These are phyloP conservation scores for Trichomonascaceae sp. DNA, from an alignment of 1,139 yeast genomes.

Conservation along the genomic window DNA sequence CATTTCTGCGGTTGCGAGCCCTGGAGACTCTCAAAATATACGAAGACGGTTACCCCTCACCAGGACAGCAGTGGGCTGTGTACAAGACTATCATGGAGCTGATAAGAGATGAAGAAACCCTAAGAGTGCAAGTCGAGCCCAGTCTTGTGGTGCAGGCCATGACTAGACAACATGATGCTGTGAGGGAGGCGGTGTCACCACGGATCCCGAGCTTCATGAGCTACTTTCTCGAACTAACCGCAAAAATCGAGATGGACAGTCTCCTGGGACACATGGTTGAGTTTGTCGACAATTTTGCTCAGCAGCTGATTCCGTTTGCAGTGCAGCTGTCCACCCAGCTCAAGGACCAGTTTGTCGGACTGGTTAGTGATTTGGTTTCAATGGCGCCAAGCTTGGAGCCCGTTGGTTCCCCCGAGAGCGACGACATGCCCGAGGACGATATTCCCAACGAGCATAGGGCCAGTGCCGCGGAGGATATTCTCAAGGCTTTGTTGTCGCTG, in stretches of 20 bases:
- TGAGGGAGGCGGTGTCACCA: slow-evolving; percentile 51
- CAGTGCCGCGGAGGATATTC: slow-evolving; percentile 75
- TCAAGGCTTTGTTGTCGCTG: slow-evolving; percentile 83
- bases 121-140: slow-evolving; percentile 76
- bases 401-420: no score
- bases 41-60: no score
- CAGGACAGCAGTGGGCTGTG: slow-evolving; percentile 42
- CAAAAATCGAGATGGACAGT: slow-evolving; percentile 77
- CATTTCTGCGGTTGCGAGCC: slow-evolving; percentile 75
- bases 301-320: slow-evolving; percentile 88
- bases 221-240: slow-evolving; percentile 57
- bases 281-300: slow-evolving; percentile 78
- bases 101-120: slow-evolving; percentile 38
- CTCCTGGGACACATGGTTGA: slow-evolving; percentile 90
- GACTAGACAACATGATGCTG: slow-evolving; percentile 47
- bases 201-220: slow-evolving; percentile 78
- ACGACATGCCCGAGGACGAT: slow-evolving; percentile 22
- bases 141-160: slow-evolving; percentile 79
- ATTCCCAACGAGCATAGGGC: slow-evolving; percentile 55
- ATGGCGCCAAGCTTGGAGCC: slow-evolving; percentile 19
- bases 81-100: slow-evolving; percentile 58
- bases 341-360: slow-evolving; percentile 65
- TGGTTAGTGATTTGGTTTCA: slow-evolving; percentile 56
- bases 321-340: slow-evolving; percentile 70
- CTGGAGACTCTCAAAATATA: slow-evolving; percentile 66